A percentile compares a stretch with the other conserved stretches of the same genome.
phyloP scores from a whole-genome alignment of 176 grass and related monocot genomes.

The Ampelocalamus luodianensis region DNA sequence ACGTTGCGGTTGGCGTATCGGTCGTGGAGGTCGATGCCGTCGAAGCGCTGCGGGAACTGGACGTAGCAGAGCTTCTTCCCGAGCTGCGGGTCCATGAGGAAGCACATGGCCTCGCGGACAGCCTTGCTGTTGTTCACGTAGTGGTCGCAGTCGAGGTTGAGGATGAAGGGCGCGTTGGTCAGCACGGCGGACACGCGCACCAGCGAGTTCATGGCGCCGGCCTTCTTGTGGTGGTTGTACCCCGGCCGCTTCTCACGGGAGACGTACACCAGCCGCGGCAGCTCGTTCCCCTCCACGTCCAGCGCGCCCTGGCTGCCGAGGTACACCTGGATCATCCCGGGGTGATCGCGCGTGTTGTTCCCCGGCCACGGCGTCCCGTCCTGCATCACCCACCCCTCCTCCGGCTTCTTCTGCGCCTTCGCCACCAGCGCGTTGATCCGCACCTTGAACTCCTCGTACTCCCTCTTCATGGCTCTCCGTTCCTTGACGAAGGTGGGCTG shows the following conservation, averaged over 20 bases:
- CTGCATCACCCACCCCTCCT: conserved; percentile 99
- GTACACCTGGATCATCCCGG: conserved; percentile 97
- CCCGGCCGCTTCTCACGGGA: conserved; percentile 83
- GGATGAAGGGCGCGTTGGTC: conserved; percentile 88
- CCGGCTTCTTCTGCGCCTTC: conserved; percentile 89
- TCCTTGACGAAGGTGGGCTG: conserved; percentile 94
- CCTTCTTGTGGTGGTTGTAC: conserved; percentile 98
- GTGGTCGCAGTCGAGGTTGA: conserved; percentile 98
- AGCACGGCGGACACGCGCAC: conserved; percentile 88
- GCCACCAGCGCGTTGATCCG: conserved; percentile 85
- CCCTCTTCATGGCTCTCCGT: conserved; percentile 89
- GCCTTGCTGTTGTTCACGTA: conserved; percentile 99
- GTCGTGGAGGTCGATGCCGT: conserved; percentile 89
- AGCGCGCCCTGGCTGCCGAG: conserved; percentile 85
- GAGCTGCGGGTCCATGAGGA: conserved; percentile 95
- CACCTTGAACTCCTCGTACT: conserved; percentile 98
- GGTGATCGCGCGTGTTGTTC: conserved; percentile 93
- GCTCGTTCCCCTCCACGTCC: conserved; percentile 78
- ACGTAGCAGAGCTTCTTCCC: conserved; percentile 97
- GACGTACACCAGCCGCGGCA: conserved; percentile 84
- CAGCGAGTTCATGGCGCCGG: conserved; percentile 86
- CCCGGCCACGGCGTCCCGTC: conserved; percentile 95
- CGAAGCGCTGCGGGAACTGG: conserved; percentile 92
- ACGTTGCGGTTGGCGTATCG: conserved; percentile 88
- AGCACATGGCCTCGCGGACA: conserved; percentile 95